These are phyloP conservation scores for Actinidia polygama DNA, from an alignment of 179 eudicot species.

Conservation along the genomic window DNA sequence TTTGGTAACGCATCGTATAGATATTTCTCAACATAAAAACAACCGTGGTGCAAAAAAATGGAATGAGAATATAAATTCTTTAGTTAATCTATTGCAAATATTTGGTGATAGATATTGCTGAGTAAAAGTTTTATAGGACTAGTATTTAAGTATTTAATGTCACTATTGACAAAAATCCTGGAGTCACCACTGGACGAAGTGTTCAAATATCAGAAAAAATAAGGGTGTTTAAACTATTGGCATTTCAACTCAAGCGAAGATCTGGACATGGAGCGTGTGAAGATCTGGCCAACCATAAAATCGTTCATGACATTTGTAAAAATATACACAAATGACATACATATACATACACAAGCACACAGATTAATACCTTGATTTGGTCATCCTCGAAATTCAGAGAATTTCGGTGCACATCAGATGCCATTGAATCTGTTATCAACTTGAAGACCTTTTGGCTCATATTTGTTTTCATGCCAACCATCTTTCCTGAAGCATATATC, in stretches of 20 bases:
- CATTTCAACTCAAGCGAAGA: no score
- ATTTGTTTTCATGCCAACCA: slow-evolving; percentile 78
- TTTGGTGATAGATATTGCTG: no score
- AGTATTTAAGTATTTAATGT: no score
- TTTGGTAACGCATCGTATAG: no score
- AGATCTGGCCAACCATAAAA: slow-evolving; percentile 10
- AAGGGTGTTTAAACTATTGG: background rate
- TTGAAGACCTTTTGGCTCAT: slow-evolving; percentile 79
- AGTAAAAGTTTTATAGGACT: no score
- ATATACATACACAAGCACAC: background rate
- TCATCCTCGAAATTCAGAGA: slow-evolving; percentile 64
- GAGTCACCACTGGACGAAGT: background rate
- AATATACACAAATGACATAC: background rate
- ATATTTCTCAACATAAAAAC: no score
- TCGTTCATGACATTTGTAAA: background rate
- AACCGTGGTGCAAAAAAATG: no score
- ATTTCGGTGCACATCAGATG: slow-evolving; percentile 62
- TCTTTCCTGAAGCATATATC: slow-evolving; percentile 74
- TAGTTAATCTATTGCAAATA: no score
- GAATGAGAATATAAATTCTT: no score
- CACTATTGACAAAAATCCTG: no score
- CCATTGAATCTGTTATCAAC: slow-evolving; percentile 76
- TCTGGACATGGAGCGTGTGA: background rate
- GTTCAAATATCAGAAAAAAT: slow-evolving; percentile 13
- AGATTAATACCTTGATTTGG: slow-evolving; percentile 66